These are phyloP conservation scores for Backusella tarrabulga DNA, from an alignment of 192 early-diverging fungal species.

Conservation along the genomic window DNA sequence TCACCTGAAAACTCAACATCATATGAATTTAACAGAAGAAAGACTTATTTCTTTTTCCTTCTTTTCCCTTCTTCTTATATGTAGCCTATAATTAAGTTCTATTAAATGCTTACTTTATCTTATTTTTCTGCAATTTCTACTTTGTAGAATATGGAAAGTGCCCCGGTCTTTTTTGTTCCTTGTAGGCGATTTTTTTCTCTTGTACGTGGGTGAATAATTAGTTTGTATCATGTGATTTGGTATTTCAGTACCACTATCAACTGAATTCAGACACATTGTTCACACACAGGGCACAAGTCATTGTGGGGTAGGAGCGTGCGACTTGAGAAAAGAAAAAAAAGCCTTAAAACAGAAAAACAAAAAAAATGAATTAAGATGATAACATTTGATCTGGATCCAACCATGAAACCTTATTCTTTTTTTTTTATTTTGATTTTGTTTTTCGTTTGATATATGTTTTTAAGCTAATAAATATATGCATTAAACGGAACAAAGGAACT, in stretches of 20 bases:
- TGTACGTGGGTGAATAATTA: constrained; percentile 1
- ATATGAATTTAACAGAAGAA: background rate
- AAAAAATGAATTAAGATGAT: background rate
- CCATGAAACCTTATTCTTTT: background rate
- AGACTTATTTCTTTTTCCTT: background rate
- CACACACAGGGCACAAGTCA: background rate
- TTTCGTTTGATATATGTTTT: background rate
- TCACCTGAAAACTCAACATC: background rate
- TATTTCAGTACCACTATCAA: background rate
- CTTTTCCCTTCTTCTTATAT: background rate
- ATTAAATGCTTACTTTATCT: background rate
- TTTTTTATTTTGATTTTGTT: background rate
- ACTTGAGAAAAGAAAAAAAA: background rate
- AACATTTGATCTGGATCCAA: background rate
- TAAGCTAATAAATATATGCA: background rate
- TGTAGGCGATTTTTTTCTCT: constrained; percentile 17
- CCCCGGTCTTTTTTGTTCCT: background rate
- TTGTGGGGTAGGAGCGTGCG: background rate
- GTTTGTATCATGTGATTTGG: background rate
- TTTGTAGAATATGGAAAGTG: background rate
- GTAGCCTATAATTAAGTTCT: background rate
- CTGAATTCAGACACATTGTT: constrained; percentile 1
- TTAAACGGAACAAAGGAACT: background rate
- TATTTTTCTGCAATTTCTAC: background rate
- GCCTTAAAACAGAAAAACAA: background rate